A percentile compares a stretch with the other conserved stretches of the same genome.
phyloP scores from a whole-genome alignment of 306 rosid species.

The Cucurbita pepo region DNA sequence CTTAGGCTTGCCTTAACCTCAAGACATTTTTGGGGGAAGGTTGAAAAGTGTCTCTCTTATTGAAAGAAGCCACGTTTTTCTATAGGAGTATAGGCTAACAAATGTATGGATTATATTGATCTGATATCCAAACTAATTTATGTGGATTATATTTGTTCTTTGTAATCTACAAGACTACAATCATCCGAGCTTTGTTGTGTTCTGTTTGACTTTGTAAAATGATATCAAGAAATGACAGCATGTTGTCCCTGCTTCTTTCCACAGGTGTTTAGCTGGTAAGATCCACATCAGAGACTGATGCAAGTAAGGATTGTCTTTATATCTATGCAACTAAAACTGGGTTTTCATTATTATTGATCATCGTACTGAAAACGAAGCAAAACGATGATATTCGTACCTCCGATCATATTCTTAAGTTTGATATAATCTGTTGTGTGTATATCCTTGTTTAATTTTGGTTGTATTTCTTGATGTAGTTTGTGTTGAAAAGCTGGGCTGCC shows the following conservation, averaged over 20 bases:
- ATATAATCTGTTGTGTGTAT: background rate
- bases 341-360: no score
- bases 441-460: background rate
- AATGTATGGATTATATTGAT: no score
- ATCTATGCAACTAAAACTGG: background rate
- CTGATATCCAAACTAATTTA: background rate
- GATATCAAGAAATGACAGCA: background rate
- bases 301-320: background rate
- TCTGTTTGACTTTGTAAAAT: background rate
- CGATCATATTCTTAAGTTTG: no score
- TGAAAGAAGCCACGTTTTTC: background rate
- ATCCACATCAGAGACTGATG: background rate
- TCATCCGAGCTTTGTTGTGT: background rate
- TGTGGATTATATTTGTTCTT: background rate
- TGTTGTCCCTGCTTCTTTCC: background rate
- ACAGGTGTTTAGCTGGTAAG: conserved; percentile 22
- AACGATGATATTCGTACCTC: no score
- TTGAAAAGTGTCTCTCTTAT: background rate
- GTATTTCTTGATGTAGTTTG: background rate
- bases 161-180: background rate
- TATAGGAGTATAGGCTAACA: background rate
- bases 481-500: background rate
- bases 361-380: no score
- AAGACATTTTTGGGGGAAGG: background rate
- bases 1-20: background rate